A percentile compares a stretch with the other conserved stretches of the same genome.
phyloP scores from a whole-genome alignment of 768 basidiomycete species.

The Boletus barrowsii region DNA sequence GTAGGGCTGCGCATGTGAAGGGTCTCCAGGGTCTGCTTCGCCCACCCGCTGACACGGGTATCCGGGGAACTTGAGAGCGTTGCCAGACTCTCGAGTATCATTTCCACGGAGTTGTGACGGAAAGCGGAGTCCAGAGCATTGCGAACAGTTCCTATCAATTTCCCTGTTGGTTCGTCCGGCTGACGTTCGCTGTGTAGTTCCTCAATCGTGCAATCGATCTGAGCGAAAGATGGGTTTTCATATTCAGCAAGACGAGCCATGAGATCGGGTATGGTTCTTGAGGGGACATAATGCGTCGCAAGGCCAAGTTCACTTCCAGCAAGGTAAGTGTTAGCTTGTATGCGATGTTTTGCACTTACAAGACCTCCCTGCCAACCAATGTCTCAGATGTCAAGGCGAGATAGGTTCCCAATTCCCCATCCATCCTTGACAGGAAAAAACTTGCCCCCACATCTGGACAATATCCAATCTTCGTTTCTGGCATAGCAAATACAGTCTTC shows the following conservation, averaged over 20 bases:
- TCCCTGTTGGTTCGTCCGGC: slow-evolving; percentile 48
- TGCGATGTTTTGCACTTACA: slow-evolving; percentile 50
- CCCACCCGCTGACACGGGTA: slow-evolving; percentile 65
- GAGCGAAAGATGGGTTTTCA: slow-evolving; percentile 36
- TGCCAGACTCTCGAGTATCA: slow-evolving; percentile 58
- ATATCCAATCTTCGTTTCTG: slow-evolving; percentile 91
- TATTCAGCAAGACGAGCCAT: slow-evolving; percentile 59
- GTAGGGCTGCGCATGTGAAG: slow-evolving; percentile 82
- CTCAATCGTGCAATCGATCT: slow-evolving; percentile 69
- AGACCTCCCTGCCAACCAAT: slow-evolving; percentile 76
- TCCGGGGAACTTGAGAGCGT: slow-evolving; percentile 39
- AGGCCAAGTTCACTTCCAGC: slow-evolving; percentile 77
- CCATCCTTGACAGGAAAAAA: slow-evolving; percentile 84
- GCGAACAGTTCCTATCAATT: slow-evolving; percentile 60
- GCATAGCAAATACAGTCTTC: slow-evolving; percentile 91
- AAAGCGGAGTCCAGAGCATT: slow-evolving; percentile 83
- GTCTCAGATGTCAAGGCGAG: slow-evolving; percentile 78
- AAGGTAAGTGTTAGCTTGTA: slow-evolving; percentile 9
- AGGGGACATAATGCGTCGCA: slow-evolving; percentile 90
- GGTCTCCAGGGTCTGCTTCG: slow-evolving; percentile 57
- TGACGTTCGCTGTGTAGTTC: slow-evolving; percentile 58
- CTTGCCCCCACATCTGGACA: slow-evolving; percentile 92
- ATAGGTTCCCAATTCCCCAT: slow-evolving; percentile 93
- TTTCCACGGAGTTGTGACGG: slow-evolving; percentile 62
- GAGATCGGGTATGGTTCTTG: slow-evolving; percentile 68